Percentiles rank a stretch among this genome's conserved stretches.
phyloP scores from a whole-genome alignment of 2,329 filamentous ascomycete species.

The Epichloe gansuensis region DNA sequence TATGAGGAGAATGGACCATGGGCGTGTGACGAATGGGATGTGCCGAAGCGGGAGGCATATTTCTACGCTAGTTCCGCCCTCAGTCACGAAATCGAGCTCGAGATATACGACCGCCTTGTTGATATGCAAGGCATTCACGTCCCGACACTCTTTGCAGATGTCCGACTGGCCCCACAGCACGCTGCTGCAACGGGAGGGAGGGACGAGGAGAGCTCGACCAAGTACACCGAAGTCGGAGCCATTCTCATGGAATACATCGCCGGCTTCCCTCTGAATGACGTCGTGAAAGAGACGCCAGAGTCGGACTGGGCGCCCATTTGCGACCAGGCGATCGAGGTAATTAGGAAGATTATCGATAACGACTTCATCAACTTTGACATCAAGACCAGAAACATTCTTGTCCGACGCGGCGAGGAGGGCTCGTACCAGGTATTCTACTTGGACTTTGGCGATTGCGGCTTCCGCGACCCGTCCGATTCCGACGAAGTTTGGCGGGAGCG shows the following conservation, averaged over 20 bases:
- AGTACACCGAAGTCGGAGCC: background rate
- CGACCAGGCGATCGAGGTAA: background rate
- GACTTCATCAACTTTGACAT: slow-evolving; percentile 1
- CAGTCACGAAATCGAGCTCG: background rate
- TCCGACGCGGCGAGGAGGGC: background rate
- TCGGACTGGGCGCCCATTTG: background rate
- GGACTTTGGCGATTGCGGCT: background rate
- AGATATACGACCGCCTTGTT: background rate
- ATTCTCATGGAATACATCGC: background rate
- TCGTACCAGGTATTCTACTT: background rate
- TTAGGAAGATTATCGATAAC: background rate
- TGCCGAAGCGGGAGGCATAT: background rate
- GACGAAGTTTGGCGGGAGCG: background rate
- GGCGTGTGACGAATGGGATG: background rate
- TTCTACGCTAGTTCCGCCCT: background rate
- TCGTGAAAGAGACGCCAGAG: background rate
- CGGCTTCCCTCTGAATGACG: background rate
- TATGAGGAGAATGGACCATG: background rate
- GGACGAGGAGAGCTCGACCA: background rate
- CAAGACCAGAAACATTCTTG: background rate
- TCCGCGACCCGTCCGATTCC: background rate
- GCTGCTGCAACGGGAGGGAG: background rate
- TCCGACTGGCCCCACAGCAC: background rate
- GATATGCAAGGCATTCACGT: background rate
- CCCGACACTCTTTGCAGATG: background rate